Conservation (phyloP, 2,329 filamentous ascomycete species). For the Beauveria sp. region DNA sequence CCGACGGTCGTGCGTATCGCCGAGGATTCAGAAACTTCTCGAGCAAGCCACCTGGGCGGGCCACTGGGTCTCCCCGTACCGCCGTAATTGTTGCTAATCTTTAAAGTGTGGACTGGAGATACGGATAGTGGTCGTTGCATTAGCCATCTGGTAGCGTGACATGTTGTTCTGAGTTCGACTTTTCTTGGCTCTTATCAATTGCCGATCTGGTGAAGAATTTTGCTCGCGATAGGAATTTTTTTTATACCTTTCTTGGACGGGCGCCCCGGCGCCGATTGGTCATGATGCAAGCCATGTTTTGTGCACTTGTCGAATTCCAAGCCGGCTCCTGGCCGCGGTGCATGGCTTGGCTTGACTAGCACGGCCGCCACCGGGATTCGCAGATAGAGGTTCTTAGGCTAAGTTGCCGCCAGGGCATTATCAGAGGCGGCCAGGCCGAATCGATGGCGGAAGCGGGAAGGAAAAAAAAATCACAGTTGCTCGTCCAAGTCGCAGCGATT, state of each 20-base stretch:
- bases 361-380: neutral
- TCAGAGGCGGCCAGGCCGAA: constrained; percentile 2
- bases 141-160: neutral
- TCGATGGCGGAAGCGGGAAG: neutral
- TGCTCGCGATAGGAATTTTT: neutral
- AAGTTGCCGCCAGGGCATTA: neutral
- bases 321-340: neutral
- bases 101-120: neutral
- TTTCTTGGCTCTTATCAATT: neutral
- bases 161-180: neutral
- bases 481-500: neutral
- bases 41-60: neutral
- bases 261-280: constrained; percentile 1
- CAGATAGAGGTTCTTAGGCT: neutral
- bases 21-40: neutral
- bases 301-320: neutral
- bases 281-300: constrained; percentile 6
- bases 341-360: neutral
- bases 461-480: neutral
- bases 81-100: neutral
- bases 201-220: constrained; percentile 4
- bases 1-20: constrained; percentile 5
- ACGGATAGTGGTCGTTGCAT: neutral
- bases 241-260: constrained; percentile 5
- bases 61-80: neutral